A percentile compares a stretch with the other conserved stretches of the same genome.
Conservation (phyloP, 805 yeast genomes). For the Ogataea pini region DNA sequence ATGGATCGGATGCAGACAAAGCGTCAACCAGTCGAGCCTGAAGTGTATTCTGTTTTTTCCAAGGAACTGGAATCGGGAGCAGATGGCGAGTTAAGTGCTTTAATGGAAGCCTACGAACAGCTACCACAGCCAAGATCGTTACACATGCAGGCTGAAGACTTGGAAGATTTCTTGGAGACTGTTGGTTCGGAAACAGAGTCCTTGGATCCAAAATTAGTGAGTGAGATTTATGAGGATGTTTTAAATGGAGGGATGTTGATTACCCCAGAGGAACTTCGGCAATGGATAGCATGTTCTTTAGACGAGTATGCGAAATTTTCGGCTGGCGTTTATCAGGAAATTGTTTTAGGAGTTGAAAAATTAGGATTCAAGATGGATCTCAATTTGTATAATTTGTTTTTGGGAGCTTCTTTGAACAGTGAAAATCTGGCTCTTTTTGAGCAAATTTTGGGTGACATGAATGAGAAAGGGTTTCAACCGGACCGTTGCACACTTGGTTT, state of each 20-base stretch:
- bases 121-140: constrained; percentile 24
- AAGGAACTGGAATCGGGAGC: constrained; percentile 8
- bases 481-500: constrained; percentile 22
- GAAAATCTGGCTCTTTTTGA: constrained; percentile 20
- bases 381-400: constrained; percentile 19
- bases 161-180: constrained; percentile 22
- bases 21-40: constrained; percentile 13
- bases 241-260: constrained; percentile 21
- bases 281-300: constrained; percentile 19
- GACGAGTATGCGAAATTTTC: constrained; percentile 12
- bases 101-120: constrained; percentile 18
- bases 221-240: constrained; percentile 23
- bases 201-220: constrained; percentile 13
- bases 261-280: constrained; percentile 21
- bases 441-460: constrained; percentile 18
- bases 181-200: constrained; percentile 15
- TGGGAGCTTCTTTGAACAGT: constrained; percentile 20
- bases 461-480: constrained; percentile 17
- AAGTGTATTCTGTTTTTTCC: constrained; percentile 15
- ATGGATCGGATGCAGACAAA: constrained; percentile 14
- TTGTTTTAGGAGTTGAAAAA: constrained; percentile 9
- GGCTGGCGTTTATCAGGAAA: constrained; percentile 13
- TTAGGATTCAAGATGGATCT: constrained; percentile 20
- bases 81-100: constrained; percentile 4
- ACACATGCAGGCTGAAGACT: constrained; percentile 21